Conservation (phyloP, 2,329 filamentous ascomycete species). For the Lachnellula occidentalis region DNA sequence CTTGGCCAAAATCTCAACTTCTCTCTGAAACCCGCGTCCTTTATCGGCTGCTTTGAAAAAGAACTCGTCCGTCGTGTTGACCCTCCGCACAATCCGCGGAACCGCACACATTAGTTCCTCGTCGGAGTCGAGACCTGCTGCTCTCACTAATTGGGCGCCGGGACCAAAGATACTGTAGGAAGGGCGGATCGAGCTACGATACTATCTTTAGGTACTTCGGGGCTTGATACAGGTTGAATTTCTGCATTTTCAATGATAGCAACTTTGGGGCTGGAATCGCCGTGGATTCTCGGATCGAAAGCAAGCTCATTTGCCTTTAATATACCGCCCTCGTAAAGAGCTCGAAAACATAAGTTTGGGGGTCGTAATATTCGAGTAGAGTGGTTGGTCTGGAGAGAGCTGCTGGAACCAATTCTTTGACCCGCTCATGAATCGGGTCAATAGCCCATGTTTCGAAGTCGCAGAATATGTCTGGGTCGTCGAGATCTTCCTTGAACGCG, state of each 20-base stretch:
- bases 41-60: slow-evolving; percentile 7
- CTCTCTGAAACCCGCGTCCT: slow-evolving; percentile 8
- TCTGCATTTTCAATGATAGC: slow-evolving; percentile 6
- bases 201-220: slow-evolving; percentile 5
- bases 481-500: background rate
- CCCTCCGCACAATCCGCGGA: slow-evolving; percentile 8
- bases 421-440: slow-evolving; percentile 5
- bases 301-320: slow-evolving; percentile 9
- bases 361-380: slow-evolving; percentile 8
- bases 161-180: slow-evolving; percentile 5
- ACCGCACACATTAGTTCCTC: slow-evolving; percentile 9
- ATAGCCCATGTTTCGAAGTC: slow-evolving; percentile 3
- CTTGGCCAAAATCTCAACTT: slow-evolving; percentile 11
- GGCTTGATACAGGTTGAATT: slow-evolving; percentile 1
- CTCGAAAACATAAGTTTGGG: slow-evolving; percentile 11
- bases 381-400: slow-evolving; percentile 2
- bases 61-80: slow-evolving; percentile 6
- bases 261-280: slow-evolving; percentile 9
- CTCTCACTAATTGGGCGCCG: slow-evolving; percentile 7
- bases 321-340: slow-evolving; percentile 8
- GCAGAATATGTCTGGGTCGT: slow-evolving; percentile 2
- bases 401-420: slow-evolving; percentile 1
- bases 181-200: slow-evolving; percentile 8
- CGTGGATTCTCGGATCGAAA: slow-evolving; percentile 8
- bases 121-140: slow-evolving; percentile 6